Base-by-base conservation (phyloP, 2,329 filamentous ascomycete genomes). In the Acephala macrosclerotiorum region DNA sequence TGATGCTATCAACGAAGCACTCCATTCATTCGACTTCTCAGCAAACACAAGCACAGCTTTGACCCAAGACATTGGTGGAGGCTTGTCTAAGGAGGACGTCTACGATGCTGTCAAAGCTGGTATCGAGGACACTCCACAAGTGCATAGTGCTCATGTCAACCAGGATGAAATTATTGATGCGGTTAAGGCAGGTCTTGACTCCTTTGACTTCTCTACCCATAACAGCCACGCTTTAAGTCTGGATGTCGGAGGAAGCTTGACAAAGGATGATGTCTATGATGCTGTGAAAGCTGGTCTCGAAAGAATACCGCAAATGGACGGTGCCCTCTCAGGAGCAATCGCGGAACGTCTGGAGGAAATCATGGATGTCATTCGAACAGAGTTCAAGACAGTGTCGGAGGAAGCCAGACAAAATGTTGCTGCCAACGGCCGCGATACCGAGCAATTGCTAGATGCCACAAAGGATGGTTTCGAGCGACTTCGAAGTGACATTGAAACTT, bases 381-480 rank as follows among this genome's bases (percentile, higher is more conserved):
- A 90, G 73, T 88, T 91, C 76, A 83, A 81, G 69, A 80, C 83
- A 2, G 81, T 88, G 1, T 88, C 87, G 0, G 84, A 89, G 33
- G 87, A 89, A 72, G 84, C 87, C 12, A 94, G 94, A 76, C 87
- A 95, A 72, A 95, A 93, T 71, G 90, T 93, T 22, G 88, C 91
- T 2, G 90, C 91, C 68, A 92, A 89, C 71, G 92, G 91, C 47
- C 86, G 89, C 65, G 93, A 96, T 75, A 95, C 93, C 0, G 94
- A 97, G 77, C 93, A 97, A 76, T 89, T 97, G 14, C 83, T 97
- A 4, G 92, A 96, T 76, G 92, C 93, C 0, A 90, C 96, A 51
- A 95, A 93, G 71, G 93, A 97, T 75, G 94, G 94, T 0, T 84
- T 97, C 16, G 93, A 97, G 71, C 90, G 87, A 70, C 85, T 98